These are phyloP conservation scores for Choanephora cucurbitarum DNA, from an alignment of 371 early-diverging fungal genomes.

Conservation along the genomic window DNA sequence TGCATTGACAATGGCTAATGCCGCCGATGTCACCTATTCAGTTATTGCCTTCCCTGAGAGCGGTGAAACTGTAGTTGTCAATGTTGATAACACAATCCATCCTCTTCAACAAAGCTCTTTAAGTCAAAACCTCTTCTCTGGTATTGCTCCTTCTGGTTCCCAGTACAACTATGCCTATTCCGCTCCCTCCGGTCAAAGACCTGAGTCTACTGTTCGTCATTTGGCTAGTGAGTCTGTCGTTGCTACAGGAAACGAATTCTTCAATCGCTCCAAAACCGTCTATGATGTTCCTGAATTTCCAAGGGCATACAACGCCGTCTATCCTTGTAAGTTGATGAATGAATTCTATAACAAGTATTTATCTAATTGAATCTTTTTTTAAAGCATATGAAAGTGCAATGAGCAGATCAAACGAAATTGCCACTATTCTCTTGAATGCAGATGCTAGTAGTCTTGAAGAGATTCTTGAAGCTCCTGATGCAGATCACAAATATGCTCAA, in stretches of 20 bases:
- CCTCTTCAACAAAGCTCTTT: slow-evolving; percentile 22
- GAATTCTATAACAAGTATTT: slow-evolving; percentile 1
- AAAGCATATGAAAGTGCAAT: slow-evolving; percentile 33
- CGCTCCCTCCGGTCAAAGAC: slow-evolving; percentile 2
- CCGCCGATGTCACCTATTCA: slow-evolving; percentile 37
- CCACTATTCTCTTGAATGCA: slow-evolving; percentile 50
- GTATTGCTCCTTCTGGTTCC: slow-evolving; percentile 32
- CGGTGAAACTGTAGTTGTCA: slow-evolving; percentile 33
- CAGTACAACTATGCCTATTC: slow-evolving; percentile 35
- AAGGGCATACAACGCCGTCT: slow-evolving; percentile 45
- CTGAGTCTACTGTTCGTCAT: slow-evolving; percentile 33
- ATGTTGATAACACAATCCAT: slow-evolving; percentile 22
- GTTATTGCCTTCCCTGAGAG: slow-evolving; percentile 39
- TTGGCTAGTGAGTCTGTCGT: slow-evolving; percentile 29
- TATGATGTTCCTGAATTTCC: slow-evolving; percentile 51
- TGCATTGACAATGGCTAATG: slow-evolving; percentile 6
- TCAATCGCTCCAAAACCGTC: slow-evolving; percentile 42
- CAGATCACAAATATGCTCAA: slow-evolving; percentile 31
- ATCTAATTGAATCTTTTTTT: too few relatives aligned
- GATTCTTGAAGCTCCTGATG: slow-evolving; percentile 30
- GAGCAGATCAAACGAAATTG: slow-evolving; percentile 35
- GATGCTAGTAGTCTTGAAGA: slow-evolving; percentile 31
- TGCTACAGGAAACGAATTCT: slow-evolving; percentile 55
- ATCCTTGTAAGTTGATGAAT: slow-evolving; percentile 31
- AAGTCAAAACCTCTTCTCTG: slow-evolving; percentile 25